These are phyloP conservation scores for Elaeis oleifera DNA, from an alignment of 202 grass and related monocot species.

Conservation along the genomic window DNA sequence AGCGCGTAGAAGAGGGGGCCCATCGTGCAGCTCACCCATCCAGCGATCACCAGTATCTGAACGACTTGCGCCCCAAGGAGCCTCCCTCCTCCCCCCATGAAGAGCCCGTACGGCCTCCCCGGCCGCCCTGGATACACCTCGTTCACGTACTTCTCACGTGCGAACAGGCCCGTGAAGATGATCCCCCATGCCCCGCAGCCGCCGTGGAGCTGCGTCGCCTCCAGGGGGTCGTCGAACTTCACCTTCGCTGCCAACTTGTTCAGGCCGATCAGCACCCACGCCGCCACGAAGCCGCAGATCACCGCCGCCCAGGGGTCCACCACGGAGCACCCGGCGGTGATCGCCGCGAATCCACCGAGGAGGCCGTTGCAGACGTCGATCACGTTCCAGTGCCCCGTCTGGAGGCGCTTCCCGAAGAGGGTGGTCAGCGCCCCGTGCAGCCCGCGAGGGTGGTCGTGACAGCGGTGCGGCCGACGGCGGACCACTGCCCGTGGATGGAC, in stretches of 20 bases:
- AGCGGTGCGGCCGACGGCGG: constrained; percentile 79
- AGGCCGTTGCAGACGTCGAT: constrained; percentile 90
- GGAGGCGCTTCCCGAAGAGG: constrained; percentile 81
- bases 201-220: constrained; percentile 87
- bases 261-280: constrained; percentile 82
- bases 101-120: constrained; percentile 67
- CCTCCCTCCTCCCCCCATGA: constrained; percentile 78
- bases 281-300: constrained; percentile 87
- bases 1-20: constrained; percentile 69
- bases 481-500: constrained; percentile 79
- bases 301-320: constrained; percentile 92
- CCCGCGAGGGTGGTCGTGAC: constrained; percentile 88
- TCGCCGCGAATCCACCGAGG: constrained; percentile 88
- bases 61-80: constrained; percentile 69
- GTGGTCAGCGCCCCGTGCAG: constrained; percentile 89
- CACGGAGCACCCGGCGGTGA: constrained; percentile 81
- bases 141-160: constrained; percentile 55
- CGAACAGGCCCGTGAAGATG: constrained; percentile 91
- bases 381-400: constrained; percentile 92
- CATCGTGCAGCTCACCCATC: constrained; percentile 77
- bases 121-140: constrained; percentile 36
- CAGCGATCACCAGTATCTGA: constrained; percentile 59
- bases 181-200: constrained; percentile 86
- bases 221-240: constrained; percentile 88
- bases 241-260: constrained; percentile 60